Base-by-base conservation (phyloP, 2,329 filamentous ascomycete species). In the Ascochyta lentis region DNA sequence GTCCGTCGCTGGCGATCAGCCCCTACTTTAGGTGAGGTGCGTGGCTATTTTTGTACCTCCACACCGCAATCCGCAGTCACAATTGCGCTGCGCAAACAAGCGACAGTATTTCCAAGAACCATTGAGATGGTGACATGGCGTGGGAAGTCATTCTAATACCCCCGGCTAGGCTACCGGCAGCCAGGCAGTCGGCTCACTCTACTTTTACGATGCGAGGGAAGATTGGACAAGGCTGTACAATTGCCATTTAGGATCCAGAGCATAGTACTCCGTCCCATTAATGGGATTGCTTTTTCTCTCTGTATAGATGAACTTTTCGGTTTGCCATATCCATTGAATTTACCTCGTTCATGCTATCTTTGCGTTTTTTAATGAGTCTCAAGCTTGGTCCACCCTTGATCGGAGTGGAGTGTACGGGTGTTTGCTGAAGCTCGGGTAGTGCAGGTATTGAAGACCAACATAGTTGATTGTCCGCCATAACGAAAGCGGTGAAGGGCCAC, bases 21-120 rank as follows among this genome's bases (percentile, higher is more conserved):
- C 43, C 48, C 54, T 49, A 49, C 54, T 37, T 53, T 26, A 35
- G 6, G 10, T 31, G 12, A 31, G 27, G 9, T 10, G 23, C 22
- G 9, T 26, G 7, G 13, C 47, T 56, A 56, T 56, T 56, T 51
- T 56, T 33, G 48, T 48, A 56, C 37, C 41, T 55, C 23, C 22
- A 51, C 53, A 56, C 47, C 39, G 48, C 53, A 51, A 42, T 34
- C 42, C 39, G 53, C 53, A 47, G 53, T 48, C 48, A 51, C 42
- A 16, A n/a, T 27, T 26, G 22, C 13, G 40, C 47, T 3, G 38
- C 47, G 10, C 31, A n/a, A 8, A 38, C 47, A 50, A 56, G 41
- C 19, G 24, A 38, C 16, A 43, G 43, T 15, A 38, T 16, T 48
- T 33, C 53, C 48, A 47, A 47, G 26, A 39, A 43, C 24, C 31